Base-by-base conservation (phyloP, 1,284 basidiomycete species). In the Fomitopsis pinicola region DNA sequence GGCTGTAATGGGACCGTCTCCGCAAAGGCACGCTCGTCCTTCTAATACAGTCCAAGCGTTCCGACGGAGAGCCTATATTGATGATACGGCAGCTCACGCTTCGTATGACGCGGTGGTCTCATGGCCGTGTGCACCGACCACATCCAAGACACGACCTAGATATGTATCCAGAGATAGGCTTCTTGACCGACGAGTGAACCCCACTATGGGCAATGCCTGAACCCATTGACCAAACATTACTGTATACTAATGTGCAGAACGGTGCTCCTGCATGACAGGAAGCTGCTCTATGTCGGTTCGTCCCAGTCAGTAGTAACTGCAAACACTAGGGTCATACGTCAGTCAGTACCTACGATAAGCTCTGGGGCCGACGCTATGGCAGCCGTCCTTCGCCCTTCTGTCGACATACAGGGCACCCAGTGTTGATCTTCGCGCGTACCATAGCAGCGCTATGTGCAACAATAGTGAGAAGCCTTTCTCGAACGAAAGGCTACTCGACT, bases 391-490 rank as follows among this genome's bases (percentile, higher is more conserved):
- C 84, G 45, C 78, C 78, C 61, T 76, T 80, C 69, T 80, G 79
- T 68, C 82, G 79, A 75, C 92, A 94, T 0, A 92, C 86, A 2
- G 92, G 92, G 73, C 92, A 95, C 2, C 88, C 85, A 42, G 85
- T 77, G 48, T 76, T 78, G 5, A 94, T 77, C 62, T 80, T 82
- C 33, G 86, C 80, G 36, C 88, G 81, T 30, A 94, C 80, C 69
- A 88, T 83, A 7, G 91, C 87, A 52, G 91, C 87, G 66, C 90
- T 89, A 7, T 2, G 64, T 57, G 63, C 17, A 45, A 36, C n/a
- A 44, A 17, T 14, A 58, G 19, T 55, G 17, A 58, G 57, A n/a
- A 55, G 46, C 55, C 8, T 57, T 59, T 12, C 46, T 38, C 19
- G 36, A 44, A 42, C 22, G n/a, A 45, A 44, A 26, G 35, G 12